A percentile compares a stretch with the other conserved stretches of the same genome.
phyloP scores from a whole-genome alignment of 1,139 yeast species.

The Zygoascus sp. region DNA sequence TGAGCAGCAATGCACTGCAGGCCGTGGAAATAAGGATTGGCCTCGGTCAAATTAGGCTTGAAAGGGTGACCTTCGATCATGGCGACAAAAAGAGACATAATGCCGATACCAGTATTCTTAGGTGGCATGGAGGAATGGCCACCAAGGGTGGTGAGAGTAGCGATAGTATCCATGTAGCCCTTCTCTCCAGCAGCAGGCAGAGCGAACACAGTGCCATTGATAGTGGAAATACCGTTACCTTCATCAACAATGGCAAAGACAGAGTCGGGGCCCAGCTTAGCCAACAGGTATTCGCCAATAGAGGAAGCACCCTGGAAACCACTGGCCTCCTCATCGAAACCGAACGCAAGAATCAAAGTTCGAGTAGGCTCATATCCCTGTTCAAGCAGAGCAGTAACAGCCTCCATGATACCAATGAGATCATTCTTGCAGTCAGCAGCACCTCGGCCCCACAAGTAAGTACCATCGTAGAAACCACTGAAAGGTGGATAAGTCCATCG shows the following conservation, averaged over 20 bases:
- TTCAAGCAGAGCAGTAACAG: conserved; percentile 49
- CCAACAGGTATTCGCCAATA: conserved; percentile 43
- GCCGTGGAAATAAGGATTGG: conserved; percentile 48
- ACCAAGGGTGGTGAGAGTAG: conserved; percentile 56
- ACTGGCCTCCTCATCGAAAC: conserved; percentile 67
- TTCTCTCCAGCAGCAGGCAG: conserved; percentile 64
- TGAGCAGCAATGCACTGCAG: conserved; percentile 38
- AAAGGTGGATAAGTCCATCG: conserved; percentile 71
- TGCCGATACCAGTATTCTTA: conserved; percentile 67
- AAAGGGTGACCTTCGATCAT: conserved; percentile 50
- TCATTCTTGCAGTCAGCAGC: conserved; percentile 59
- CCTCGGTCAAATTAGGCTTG: conserved; percentile 41
- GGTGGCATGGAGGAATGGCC: conserved; percentile 74
- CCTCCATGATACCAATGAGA: conserved; percentile 53
- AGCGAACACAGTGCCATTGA: conserved; percentile 48
- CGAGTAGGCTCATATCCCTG: conserved; percentile 50
- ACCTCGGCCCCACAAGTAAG: conserved; percentile 58
- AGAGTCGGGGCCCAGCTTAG: conserved; percentile 53
- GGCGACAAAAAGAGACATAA: conserved; percentile 51
- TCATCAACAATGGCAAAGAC: conserved; percentile 61
- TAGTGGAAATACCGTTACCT: conserved; percentile 43
- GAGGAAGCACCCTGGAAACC: conserved; percentile 55
- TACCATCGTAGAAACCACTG: conserved; percentile 62
- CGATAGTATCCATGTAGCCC: conserved; percentile 53
- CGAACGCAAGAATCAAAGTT: conserved; percentile 54